Percentiles rank a stretch among this genome's conserved stretches.
These are phyloP conservation scores for Fusarium sp. DNA, from an alignment of 2,329 filamentous ascomycete species.

Conservation along the genomic window DNA sequence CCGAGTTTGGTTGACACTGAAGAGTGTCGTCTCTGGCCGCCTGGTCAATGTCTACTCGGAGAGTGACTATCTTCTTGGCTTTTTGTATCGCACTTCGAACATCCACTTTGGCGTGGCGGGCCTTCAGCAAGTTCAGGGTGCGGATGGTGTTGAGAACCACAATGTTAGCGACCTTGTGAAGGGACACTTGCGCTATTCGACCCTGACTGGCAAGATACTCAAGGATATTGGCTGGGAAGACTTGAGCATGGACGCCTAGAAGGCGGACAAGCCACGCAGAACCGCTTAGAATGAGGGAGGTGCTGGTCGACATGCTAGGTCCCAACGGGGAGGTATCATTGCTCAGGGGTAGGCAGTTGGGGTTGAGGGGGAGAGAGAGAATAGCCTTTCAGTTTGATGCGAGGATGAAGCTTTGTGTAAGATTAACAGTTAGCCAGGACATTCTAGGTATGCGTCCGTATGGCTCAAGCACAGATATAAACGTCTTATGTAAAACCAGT, in stretches of 20 bases:
- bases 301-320: constrained; percentile 24
- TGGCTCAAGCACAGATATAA: constrained; percentile 22
- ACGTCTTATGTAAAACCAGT: constrained; percentile 18
- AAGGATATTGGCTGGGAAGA: constrained; percentile 74
- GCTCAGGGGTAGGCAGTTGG: constrained; percentile 4
- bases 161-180: constrained; percentile 70
- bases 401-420: constrained; percentile 30
- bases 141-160: constrained; percentile 71
- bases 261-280: constrained; percentile 37
- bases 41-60: constrained; percentile 91
- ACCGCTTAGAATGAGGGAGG: constrained; percentile 34
- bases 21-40: constrained; percentile 79
- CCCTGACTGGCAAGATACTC: constrained; percentile 71
- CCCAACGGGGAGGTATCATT: constrained; percentile 13
- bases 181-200: constrained; percentile 75
- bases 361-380: background rate
- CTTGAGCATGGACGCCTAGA: constrained; percentile 54
- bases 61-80: constrained; percentile 86
- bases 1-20: constrained; percentile 77
- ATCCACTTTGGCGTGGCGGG: constrained; percentile 86
- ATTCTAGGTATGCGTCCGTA: constrained; percentile 24
- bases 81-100: constrained; percentile 83
- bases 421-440: constrained; percentile 28
- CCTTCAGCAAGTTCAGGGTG: constrained; percentile 74
- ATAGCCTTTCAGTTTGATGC: background rate